These are phyloP conservation scores for Stipa capillata DNA, from an alignment of 176 grass and related monocot species.

Conservation along the genomic window DNA sequence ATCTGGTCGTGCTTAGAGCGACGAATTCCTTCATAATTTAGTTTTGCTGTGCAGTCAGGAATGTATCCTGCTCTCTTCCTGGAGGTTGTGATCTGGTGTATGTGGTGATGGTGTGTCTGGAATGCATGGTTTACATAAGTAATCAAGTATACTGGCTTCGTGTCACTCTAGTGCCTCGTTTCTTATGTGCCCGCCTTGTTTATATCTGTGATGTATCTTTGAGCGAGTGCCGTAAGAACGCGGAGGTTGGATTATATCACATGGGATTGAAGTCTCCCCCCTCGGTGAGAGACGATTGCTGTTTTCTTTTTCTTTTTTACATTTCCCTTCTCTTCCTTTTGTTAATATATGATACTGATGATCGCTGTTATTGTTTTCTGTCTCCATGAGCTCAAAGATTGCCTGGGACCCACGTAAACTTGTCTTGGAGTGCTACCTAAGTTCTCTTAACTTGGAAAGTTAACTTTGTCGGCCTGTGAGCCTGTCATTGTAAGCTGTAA, in stretches of 20 bases:
- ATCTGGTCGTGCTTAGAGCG: conserved; percentile 13
- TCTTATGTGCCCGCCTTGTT: conserved; percentile 2
- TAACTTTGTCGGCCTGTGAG: no score
- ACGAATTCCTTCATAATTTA: conserved; percentile 32
- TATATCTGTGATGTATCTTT: conserved; percentile 9
- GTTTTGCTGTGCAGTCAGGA: conserved; percentile 46
- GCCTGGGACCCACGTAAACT: neutral
- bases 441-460: neutral
- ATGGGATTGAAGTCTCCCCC: neutral
- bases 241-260: conserved; percentile 7
- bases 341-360: neutral
- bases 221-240: conserved; percentile 17
- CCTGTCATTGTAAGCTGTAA: no score
- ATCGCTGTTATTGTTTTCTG: neutral
- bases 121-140: conserved; percentile 29
- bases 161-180: neutral
- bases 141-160: conserved; percentile 12
- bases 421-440: neutral
- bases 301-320: neutral
- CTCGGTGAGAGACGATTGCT: neutral
- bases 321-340: neutral
- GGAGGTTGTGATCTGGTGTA: conserved; percentile 27
- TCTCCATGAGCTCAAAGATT: no score
- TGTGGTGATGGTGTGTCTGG: conserved; percentile 11
- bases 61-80: conserved; percentile 2